phyloP scores from a whole-genome alignment of 177 flowering plant species.

The Vitis hybrid region DNA sequence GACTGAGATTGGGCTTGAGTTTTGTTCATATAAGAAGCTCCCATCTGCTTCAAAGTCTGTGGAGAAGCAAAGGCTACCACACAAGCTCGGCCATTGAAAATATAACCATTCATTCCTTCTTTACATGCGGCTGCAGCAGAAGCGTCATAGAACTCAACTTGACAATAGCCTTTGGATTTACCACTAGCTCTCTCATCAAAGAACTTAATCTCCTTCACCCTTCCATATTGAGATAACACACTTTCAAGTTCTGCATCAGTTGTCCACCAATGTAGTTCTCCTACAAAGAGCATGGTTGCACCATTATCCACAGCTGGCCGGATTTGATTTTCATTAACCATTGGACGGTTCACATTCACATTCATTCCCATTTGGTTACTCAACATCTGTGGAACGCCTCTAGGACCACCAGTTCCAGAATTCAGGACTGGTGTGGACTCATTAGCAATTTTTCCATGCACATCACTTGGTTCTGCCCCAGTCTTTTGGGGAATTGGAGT shows the following conservation, averaged over 20 bases:
- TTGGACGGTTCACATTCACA: constrained; percentile 23
- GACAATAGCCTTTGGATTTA: constrained; percentile 95
- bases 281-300: constrained; percentile 74
- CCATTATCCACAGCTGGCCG: constrained; percentile 40
- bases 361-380: constrained; percentile 10
- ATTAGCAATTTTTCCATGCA: constrained; percentile 27
- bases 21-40: constrained; percentile 73
- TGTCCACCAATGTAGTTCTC: constrained; percentile 98
- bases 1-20: constrained; percentile 50
- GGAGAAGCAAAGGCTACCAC: constrained; percentile 90
- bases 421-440: constrained; percentile 36
- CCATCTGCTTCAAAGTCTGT: constrained; percentile 68
- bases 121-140: constrained; percentile 76
- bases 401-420: constrained; percentile 33
- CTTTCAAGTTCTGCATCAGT: constrained; percentile 87
- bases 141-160: constrained; percentile 85
- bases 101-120: constrained; percentile 91
- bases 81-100: constrained; percentile 89
- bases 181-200: constrained; percentile 95
- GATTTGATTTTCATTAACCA: constrained; percentile 30
- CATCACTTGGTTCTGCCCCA: constrained; percentile 37
- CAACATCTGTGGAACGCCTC: constrained; percentile 33
- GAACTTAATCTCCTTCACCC: constrained; percentile 84
- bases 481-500: constrained; percentile 30
- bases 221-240: constrained; percentile 72